Evolutionary conservation across 192 early-diverging fungal genomes (phyloP).

Genomic region (Spizellomyces punctatus): DNA sequence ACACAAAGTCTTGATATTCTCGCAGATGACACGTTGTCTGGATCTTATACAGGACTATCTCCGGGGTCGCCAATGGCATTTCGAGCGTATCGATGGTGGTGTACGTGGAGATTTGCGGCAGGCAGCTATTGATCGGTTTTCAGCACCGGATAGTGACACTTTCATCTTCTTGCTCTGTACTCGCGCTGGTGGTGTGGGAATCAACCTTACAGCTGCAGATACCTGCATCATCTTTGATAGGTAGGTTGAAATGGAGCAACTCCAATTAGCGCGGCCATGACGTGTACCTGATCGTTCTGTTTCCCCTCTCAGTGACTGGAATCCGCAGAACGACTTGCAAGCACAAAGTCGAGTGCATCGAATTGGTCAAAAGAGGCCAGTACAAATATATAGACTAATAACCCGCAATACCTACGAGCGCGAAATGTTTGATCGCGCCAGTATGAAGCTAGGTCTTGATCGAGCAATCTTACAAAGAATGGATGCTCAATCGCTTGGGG

Average conservation of each 20-base stretch:
- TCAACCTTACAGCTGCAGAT: constrained; percentile 86
- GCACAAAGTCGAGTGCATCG: constrained; percentile 82
- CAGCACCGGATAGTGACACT: constrained; percentile 66
- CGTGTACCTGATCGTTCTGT: constrained; percentile 1
- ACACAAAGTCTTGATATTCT: constrained; percentile 87
- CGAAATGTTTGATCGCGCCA: constrained; percentile 88
- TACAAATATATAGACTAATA: constrained; percentile 72
- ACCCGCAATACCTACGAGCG: constrained; percentile 85
- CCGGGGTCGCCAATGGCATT: constrained; percentile 67
- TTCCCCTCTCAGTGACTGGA: constrained; percentile 66
- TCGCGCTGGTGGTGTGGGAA: constrained; percentile 83
- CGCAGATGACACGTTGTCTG: constrained; percentile 82
- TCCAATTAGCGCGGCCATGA: constrained; percentile 10
- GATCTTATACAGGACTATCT: constrained; percentile 85
- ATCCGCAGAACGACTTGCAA: constrained; percentile 89
- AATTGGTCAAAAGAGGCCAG: constrained; percentile 86
- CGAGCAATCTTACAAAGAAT: constrained; percentile 74
- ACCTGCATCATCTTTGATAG: constrained; percentile 83
- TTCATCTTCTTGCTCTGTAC: constrained; percentile 89
- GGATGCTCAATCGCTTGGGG: constrained; percentile 51
- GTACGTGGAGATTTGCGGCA: constrained; percentile 79
- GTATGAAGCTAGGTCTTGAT: constrained; percentile 84
- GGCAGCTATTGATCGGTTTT: constrained; percentile 85
- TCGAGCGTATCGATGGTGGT: constrained; percentile 82
- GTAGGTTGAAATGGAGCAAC: background rate